Base-by-base conservation (phyloP, 1,284 basidiomycete genomes). In the Microbotryum violaceum region DNA sequence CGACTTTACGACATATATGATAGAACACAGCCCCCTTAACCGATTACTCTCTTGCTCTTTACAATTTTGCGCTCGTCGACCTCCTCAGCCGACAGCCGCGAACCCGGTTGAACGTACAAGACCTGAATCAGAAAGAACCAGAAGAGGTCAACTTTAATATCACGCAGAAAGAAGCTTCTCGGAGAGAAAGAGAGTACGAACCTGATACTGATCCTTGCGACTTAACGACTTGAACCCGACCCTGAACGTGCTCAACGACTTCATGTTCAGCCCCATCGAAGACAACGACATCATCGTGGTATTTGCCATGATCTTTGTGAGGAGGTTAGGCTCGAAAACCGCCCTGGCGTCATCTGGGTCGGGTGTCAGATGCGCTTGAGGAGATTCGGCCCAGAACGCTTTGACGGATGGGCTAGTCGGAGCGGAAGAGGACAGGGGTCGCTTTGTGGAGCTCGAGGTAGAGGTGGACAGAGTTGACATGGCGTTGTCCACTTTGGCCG, bases 131-230 rank as follows among this genome's bases (percentile, higher is more conserved):
- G 23, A 16, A 9, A 6, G 8, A 49, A 18, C 3, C 29, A 12
- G 27, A 4, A n/a, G 8, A 9, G 4, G 16, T n/a, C n/a, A 7
- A 21, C 42, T 21, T 23, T 5, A 23, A 42, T 2, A n/a, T 10
- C 1, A 18, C 2, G 3, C 7, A 10, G 6, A 1, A 18, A 25
- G 9, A 16, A 7, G 4, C 14, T 2, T 7, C 49, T 50, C 16
- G 16, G 21, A 37, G 14, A 48, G 3, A 12, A 12, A 18, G n/a
- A 7, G 27, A 7, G 6, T 6, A 44, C 64, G 18, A 25, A 68
- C 68, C 58, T 73, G 72, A 25, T 73, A 73, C 51, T 71, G 65
- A 7, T 70, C 65, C 46, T 60, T 63, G 60, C 51, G 63, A 45
- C 62, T 65, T 25, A 73, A 45, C 18, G 60, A 56, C 46, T 63